Evolutionary conservation across 1,139 yeast species (phyloP).

Genomic region (Debaryomycetaceae sp.): DNA sequence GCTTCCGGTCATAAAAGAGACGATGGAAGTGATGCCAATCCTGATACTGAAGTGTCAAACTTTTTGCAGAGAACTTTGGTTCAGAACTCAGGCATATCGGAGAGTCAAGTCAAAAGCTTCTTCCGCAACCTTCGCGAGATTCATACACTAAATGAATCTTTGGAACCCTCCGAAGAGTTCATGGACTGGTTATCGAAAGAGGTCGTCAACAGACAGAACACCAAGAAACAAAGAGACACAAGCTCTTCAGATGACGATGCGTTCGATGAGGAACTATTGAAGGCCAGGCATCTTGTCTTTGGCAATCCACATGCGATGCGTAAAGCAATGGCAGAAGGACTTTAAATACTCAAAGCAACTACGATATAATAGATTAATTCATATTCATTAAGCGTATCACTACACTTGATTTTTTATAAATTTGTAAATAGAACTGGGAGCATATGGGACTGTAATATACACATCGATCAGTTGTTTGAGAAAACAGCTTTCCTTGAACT

Average conservation of each 20-base stretch:
- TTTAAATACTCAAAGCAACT: slow-evolving; percentile 19
- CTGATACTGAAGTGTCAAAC: slow-evolving; percentile 24
- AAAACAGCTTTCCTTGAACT: neutral
- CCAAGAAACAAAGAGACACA: slow-evolving; percentile 26
- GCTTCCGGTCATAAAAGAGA: slow-evolving; percentile 19
- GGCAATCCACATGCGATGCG: slow-evolving; percentile 76
- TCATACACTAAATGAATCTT: slow-evolving; percentile 20
- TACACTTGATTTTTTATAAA: neutral
- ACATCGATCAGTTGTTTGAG: neutral
- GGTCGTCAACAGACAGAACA: slow-evolving; percentile 35
- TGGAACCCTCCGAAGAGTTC: slow-evolving; percentile 34
- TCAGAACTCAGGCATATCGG: slow-evolving; percentile 20
- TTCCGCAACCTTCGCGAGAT: slow-evolving; percentile 42
- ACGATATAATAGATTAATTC: neutral
- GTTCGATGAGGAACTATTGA: slow-evolving; percentile 46
- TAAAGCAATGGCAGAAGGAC: slow-evolving; percentile 54
- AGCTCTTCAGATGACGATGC: slow-evolving; percentile 25
- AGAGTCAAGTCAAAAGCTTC: slow-evolving; percentile 37
- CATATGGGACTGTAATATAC: neutral
- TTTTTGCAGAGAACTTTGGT: slow-evolving; percentile 29
- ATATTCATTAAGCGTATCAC: neutral
- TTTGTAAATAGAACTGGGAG: neutral
- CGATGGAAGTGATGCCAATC: slow-evolving; percentile 20
- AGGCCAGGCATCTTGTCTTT: slow-evolving; percentile 66
- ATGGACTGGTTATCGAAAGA: slow-evolving; percentile 63